These are phyloP conservation scores for Dryas octopetala DNA, from an alignment of 306 rosid genomes.

Conservation along the genomic window DNA sequence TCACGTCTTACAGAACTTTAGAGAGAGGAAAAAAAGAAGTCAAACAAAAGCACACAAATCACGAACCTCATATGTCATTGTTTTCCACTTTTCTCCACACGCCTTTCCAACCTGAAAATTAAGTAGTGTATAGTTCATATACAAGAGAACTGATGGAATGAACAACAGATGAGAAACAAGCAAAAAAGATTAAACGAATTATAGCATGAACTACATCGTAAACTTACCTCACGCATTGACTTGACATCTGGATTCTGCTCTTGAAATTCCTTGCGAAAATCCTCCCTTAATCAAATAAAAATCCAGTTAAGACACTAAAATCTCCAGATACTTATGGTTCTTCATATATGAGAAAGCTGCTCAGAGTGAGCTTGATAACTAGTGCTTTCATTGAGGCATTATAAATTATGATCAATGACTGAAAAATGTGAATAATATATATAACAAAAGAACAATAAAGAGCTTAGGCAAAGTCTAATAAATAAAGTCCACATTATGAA, in stretches of 20 bases:
- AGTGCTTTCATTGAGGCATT: neutral
- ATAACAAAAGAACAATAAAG: neutral
- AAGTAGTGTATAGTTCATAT: constrained; percentile 9
- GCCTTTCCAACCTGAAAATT: constrained; percentile 85
- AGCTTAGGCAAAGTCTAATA: too few relatives aligned
- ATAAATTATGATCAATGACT: neutral
- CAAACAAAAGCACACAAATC: constrained; percentile 26
- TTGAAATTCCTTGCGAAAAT: constrained; percentile 84
- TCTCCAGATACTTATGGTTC: constrained; percentile 12
- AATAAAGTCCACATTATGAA: too few relatives aligned
- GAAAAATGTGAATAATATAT: neutral
- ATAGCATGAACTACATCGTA: neutral
- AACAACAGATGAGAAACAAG: constrained; percentile 6
- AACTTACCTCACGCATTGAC: constrained; percentile 83
- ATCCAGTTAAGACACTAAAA: constrained; percentile 17
- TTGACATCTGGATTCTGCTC: constrained; percentile 81
- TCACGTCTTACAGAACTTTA: neutral
- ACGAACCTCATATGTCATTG: constrained; percentile 84
- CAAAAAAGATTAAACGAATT: neutral
- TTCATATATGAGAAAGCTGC: constrained; percentile 22
- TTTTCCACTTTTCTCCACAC: constrained; percentile 97
- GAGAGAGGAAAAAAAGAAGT: neutral
- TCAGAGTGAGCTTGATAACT: constrained; percentile 13
- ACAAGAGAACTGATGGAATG: neutral
- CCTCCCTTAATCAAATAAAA: constrained; percentile 68